phyloP scores from a whole-genome alignment of 164 flowering plant genomes.

The Stephania cephalantha region DNA sequence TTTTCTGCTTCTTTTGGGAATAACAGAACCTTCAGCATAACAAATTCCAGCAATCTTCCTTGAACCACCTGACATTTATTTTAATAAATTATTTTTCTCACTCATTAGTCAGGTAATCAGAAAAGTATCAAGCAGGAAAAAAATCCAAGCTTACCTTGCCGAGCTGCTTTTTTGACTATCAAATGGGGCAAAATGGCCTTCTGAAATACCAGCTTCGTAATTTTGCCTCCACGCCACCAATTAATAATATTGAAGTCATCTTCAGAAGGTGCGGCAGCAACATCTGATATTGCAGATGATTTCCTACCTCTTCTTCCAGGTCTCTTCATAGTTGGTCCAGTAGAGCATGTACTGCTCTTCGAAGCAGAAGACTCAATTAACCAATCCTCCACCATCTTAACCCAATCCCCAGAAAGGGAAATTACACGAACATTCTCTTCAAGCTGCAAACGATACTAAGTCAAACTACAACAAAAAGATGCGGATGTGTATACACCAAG shows the following conservation, averaged over 20 bases:
- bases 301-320: slow-evolving; percentile 53
- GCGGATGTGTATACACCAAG: neutral
- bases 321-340: slow-evolving; percentile 51
- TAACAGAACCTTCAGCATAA: slow-evolving; percentile 63
- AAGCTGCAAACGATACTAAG: slow-evolving; percentile 50
- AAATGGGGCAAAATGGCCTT: slow-evolving; percentile 56
- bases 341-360: slow-evolving; percentile 30
- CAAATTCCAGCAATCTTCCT: slow-evolving; percentile 51
- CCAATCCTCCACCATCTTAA: slow-evolving; percentile 67
- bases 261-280: slow-evolving; percentile 23
- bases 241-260: slow-evolving; percentile 30
- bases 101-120: neutral
- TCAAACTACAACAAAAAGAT: neutral
- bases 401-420: slow-evolving; percentile 79
- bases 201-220: slow-evolving; percentile 52
- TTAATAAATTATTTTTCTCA: neutral
- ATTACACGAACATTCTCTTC: slow-evolving; percentile 61
- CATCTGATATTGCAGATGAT: slow-evolving; percentile 38
- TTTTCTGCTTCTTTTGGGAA: slow-evolving; percentile 77
- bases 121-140: neutral
- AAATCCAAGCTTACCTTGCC: slow-evolving; percentile 47
- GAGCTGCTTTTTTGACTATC: slow-evolving; percentile 57
- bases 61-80: slow-evolving; percentile 52
- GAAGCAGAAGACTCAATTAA: slow-evolving; percentile 35
- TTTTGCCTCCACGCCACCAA: slow-evolving; percentile 87